Conservation (phyloP, 2,329 filamentous ascomycete species). For the Neurospora sp. region DNA sequence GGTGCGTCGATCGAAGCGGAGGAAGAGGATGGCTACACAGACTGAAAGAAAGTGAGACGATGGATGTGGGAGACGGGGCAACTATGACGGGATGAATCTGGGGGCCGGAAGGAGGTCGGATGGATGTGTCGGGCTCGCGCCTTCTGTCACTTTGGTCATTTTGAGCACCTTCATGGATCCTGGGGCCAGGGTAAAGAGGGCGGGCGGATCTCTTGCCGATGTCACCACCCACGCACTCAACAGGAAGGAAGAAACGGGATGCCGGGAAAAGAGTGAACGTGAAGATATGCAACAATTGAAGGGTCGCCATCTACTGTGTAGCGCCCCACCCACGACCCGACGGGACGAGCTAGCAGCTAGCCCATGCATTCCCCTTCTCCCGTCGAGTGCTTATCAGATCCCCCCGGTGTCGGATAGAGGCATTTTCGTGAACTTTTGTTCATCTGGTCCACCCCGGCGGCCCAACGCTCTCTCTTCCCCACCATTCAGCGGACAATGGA, state of each 20-base stretch:
- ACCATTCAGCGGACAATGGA: background rate
- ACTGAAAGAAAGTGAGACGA: background rate
- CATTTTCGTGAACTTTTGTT: background rate
- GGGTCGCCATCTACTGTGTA: background rate
- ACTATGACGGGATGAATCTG: background rate
- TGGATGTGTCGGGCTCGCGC: background rate
- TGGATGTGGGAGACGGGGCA: background rate
- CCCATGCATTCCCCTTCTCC: too few species aligned
- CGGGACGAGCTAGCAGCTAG: background rate
- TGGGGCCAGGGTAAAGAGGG: background rate
- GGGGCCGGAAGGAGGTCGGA: background rate
- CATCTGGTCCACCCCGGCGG: background rate
- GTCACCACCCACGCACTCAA: background rate
- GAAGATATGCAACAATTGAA: background rate
- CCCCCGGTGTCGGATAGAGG: background rate
- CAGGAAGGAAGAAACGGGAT: background rate
- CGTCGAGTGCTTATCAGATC: background rate
- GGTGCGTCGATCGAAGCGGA: background rate
- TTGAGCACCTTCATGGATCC: background rate
- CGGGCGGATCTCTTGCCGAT: background rate
- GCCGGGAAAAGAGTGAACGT: background rate
- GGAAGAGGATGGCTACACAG: background rate
- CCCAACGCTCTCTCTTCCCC: background rate
- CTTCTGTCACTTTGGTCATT: background rate
- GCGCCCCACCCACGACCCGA: background rate